These are phyloP conservation scores for Lipomyces yarrowii DNA, from an alignment of 1,139 yeast genomes.

Conservation along the genomic window DNA sequence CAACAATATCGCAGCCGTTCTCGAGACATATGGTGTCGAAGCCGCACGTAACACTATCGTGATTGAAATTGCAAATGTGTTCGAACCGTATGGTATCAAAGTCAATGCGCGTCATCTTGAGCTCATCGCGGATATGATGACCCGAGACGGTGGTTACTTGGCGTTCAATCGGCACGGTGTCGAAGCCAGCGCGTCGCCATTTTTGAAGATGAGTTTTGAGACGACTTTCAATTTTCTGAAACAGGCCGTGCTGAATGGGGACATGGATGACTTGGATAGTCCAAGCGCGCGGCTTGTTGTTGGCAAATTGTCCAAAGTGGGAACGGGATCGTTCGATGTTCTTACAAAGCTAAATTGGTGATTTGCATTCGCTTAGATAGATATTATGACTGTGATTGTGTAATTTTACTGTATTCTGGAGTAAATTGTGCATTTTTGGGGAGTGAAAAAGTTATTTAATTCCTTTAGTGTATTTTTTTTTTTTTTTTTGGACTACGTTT, in stretches of 20 bases:
- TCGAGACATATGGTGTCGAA: conserved; percentile 94
- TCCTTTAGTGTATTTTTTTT: not conserved
- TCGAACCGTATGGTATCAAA: conserved; percentile 92
- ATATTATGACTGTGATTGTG: not conserved
- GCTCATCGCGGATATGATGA: conserved; percentile 98
- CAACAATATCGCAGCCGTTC: conserved; percentile 89
- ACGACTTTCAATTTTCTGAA: conserved; percentile 97
- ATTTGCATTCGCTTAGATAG: not conserved
- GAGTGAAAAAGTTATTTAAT: not conserved
- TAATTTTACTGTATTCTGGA: not conserved
- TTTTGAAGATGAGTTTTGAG: conserved; percentile 99
- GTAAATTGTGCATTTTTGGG: not conserved
- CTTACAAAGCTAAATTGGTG: conserved; percentile 48
- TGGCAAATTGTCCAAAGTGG: conserved; percentile 89
- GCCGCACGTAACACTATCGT: conserved; percentile 98
- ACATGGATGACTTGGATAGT: conserved; percentile 80
- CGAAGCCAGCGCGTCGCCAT: conserved; percentile 91
- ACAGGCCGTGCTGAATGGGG: conserved; percentile 92
- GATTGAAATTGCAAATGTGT: conserved; percentile 92
- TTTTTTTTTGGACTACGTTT: not conserved
- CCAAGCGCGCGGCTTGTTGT: conserved; percentile 95
- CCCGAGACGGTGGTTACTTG: conserved; percentile 94
- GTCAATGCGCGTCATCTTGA: conserved; percentile 95
- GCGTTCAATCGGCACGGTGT: conserved; percentile 99
- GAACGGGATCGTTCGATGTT: conserved; percentile 95